phyloP scores from a whole-genome alignment of 2,329 filamentous ascomycete genomes.

The Xylogone sp. region DNA sequence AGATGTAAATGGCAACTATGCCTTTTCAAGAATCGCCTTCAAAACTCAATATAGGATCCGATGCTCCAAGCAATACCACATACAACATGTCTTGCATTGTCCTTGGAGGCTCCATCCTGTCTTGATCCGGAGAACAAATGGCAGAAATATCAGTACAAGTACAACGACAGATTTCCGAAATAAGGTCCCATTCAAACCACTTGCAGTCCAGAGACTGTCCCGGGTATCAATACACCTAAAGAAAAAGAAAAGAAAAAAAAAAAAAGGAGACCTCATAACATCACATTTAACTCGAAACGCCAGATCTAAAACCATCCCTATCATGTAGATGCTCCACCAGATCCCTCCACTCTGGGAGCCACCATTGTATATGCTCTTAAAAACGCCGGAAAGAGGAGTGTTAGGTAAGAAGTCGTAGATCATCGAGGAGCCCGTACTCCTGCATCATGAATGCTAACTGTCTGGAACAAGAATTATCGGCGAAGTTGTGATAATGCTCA shows the following conservation, averaged over 20 bases:
- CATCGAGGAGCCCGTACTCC: conserved; percentile 14
- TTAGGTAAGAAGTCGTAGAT: conserved; percentile 16
- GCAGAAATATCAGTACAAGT: not conserved
- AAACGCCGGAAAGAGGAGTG: not conserved
- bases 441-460: not conserved
- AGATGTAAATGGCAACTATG: no score
- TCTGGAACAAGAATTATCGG: not conserved
- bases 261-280: not conserved
- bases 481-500: conserved; percentile 2
- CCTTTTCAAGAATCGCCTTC: not conserved
- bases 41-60: not conserved
- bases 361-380: not conserved
- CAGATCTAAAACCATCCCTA: not conserved
- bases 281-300: not conserved
- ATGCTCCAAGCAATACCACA: not conserved
- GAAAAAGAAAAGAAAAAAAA: no score
- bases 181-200: not conserved
- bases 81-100: not conserved
- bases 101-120: not conserved
- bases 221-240: not conserved
- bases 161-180: not conserved
- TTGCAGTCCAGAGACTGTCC: not conserved
- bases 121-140: not conserved
- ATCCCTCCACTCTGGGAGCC: not conserved
- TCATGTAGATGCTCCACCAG: not conserved